Evolutionary conservation across 1,284 basidiomycete species (phyloP).

Genomic region (Pyrrhoderma noxium): DNA sequence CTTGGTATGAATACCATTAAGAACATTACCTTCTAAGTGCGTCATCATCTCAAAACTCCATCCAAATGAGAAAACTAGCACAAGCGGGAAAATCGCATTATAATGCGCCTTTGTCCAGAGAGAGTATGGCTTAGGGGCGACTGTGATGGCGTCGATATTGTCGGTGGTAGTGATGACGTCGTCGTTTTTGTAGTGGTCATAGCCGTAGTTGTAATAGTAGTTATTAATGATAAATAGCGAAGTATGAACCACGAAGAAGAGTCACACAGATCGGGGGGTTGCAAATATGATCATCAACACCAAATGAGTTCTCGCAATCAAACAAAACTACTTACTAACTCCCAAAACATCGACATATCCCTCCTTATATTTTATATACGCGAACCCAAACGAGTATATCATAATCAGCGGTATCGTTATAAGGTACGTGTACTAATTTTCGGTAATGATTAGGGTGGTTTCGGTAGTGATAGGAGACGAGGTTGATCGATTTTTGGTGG

Average conservation of each 20-base stretch:
- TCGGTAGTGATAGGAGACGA: too few relatives aligned
- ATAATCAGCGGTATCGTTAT: conserved; percentile 53
- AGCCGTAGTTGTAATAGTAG: too few relatives aligned
- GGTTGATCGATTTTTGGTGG: too few relatives aligned
- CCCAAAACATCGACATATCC: conserved; percentile 41
- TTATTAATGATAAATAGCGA: too few relatives aligned
- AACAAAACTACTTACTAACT: conserved; percentile 40
- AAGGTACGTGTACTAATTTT: conserved; percentile 74
- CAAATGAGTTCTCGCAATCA: background rate
- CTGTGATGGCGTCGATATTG: conserved; percentile 38
- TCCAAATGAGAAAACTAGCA: conserved; percentile 50
- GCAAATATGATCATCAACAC: too few relatives aligned
- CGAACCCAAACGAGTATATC: conserved; percentile 53
- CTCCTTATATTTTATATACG: conserved; percentile 62
- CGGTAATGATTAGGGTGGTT: too few relatives aligned
- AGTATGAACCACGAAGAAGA: too few relatives aligned
- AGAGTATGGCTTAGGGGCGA: conserved; percentile 54
- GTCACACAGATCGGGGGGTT: too few relatives aligned
- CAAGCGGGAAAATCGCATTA: conserved; percentile 52
- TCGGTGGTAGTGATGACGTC: too few relatives aligned
- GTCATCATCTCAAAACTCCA: conserved; percentile 75
- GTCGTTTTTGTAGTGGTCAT: too few relatives aligned
- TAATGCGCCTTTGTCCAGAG: conserved; percentile 44
- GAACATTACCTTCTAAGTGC: conserved; percentile 50
- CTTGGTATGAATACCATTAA: too few relatives aligned